Evolutionary conservation across 2,329 filamentous ascomycete genomes (phyloP).

Genomic region (Claviceps digitariae): DNA sequence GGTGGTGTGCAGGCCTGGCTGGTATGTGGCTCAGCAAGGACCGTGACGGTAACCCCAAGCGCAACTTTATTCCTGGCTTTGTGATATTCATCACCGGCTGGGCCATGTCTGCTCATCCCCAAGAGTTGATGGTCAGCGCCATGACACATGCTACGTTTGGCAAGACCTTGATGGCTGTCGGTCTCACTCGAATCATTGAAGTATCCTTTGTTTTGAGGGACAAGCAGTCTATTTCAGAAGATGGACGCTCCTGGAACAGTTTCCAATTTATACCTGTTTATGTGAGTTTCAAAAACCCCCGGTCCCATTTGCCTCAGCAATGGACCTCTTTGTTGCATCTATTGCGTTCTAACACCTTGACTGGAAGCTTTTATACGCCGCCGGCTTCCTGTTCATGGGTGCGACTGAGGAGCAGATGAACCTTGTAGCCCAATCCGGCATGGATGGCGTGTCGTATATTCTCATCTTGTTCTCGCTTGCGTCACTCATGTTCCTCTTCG

Average conservation of each 20-base stretch:
- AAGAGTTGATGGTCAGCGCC: conserved; percentile 68
- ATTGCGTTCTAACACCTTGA: neutral
- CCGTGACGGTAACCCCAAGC: conserved; percentile 70
- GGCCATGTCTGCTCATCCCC: conserved; percentile 88
- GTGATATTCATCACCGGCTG: conserved; percentile 88
- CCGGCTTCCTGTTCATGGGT: conserved; percentile 94
- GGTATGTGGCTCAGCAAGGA: conserved; percentile 86
- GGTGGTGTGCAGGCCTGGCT: conserved; percentile 88
- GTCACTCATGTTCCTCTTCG: conserved; percentile 82
- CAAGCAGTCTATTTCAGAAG: conserved; percentile 46
- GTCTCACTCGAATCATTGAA: conserved; percentile 74
- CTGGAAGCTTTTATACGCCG: conserved; percentile 67
- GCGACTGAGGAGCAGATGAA: conserved; percentile 94
- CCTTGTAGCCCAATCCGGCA: conserved; percentile 55
- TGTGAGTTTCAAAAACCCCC: too few species aligned
- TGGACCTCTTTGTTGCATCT: neutral
- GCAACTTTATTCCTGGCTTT: conserved; percentile 85
- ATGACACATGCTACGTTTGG: conserved; percentile 85
- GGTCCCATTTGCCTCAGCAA: neutral
- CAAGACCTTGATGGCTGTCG: conserved; percentile 88
- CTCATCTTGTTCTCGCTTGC: conserved; percentile 83
- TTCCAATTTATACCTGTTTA: conserved; percentile 42
- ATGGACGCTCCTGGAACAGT: conserved; percentile 54
- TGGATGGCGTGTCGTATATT: conserved; percentile 86
- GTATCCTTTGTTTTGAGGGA: conserved; percentile 79